A percentile compares a stretch with the other conserved stretches of the same genome.
These are phyloP conservation scores for Ceratobasidium sp. DNA, from an alignment of 1,284 basidiomycete species.

Conservation along the genomic window DNA sequence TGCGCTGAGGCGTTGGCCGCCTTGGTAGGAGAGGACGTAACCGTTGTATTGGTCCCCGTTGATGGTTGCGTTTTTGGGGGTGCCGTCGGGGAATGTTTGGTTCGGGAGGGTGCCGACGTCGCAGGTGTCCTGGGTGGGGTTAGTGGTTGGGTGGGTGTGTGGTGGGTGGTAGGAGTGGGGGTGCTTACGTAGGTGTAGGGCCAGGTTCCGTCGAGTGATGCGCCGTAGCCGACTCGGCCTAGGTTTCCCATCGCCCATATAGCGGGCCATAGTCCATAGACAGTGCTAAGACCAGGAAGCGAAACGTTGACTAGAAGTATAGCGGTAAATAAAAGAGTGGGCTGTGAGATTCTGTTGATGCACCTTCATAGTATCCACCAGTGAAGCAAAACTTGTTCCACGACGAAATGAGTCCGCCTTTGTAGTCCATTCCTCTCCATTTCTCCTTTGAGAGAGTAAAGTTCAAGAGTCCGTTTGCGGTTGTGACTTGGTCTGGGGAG, in stretches of 20 bases:
- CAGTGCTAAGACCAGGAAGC: constrained; percentile 58
- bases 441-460: constrained; percentile 73
- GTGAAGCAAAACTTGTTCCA: constrained; percentile 94
- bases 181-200: constrained; percentile 59
- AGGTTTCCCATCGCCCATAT: constrained; percentile 94
- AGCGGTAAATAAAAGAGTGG: constrained; percentile 68
- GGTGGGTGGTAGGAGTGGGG: no score
- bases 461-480: constrained; percentile 72
- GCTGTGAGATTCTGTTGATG: constrained; percentile 42
- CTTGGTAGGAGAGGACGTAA: constrained; percentile 59
- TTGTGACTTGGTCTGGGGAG: constrained; percentile 73
- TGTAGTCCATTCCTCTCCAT: constrained; percentile 74
- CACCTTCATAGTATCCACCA: constrained; percentile 75
- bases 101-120: constrained; percentile 87
- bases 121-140: constrained; percentile 72
- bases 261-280: constrained; percentile 68
- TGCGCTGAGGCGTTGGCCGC: constrained; percentile 59
- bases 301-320: constrained; percentile 55
- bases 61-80: constrained; percentile 54
- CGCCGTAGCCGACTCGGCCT: constrained; percentile 82
- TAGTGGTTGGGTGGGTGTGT: no score
- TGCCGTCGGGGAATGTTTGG: constrained; percentile 66
- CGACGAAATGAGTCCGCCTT: constrained; percentile 71
- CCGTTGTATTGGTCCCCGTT: constrained; percentile 56
- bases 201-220: constrained; percentile 83